These are phyloP conservation scores for Colletotrichum sp. DNA, from an alignment of 2,329 filamentous ascomycete species.

Conservation along the genomic window DNA sequence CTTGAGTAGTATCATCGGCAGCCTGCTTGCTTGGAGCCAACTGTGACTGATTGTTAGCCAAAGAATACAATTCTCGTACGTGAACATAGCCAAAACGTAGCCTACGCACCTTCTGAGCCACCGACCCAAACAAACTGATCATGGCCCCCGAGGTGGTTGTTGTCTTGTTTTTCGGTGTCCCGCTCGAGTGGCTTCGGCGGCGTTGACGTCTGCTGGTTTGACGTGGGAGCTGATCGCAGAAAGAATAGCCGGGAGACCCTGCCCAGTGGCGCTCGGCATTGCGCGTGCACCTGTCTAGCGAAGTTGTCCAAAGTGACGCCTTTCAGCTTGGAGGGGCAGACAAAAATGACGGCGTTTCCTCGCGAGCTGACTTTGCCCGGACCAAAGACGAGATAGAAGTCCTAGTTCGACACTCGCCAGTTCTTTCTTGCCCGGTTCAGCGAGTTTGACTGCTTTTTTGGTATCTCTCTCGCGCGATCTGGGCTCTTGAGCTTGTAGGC, in stretches of 20 bases:
- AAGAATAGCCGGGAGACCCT: neutral
- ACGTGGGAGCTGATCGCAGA: neutral
- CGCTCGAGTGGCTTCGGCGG: neutral
- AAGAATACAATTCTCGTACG: neutral
- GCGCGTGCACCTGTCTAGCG: neutral
- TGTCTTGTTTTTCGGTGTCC: neutral
- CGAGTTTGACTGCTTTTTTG: neutral
- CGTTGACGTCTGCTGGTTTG: neutral
- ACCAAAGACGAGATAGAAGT: neutral
- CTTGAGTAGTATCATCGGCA: neutral
- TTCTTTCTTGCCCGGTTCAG: neutral
- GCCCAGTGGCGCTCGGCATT: neutral
- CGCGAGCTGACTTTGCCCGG: neutral
- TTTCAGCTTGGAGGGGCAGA: neutral
- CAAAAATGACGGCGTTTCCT: neutral
- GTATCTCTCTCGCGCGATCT: neutral
- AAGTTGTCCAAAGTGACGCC: neutral
- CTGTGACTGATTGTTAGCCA: neutral
- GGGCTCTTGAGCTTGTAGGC: neutral
- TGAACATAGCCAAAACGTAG: neutral
- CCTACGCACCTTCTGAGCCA: neutral
- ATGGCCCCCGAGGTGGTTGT: neutral
- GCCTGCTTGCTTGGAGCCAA: neutral
- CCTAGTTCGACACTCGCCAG: neutral
- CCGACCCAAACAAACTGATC: neutral